Evolutionary conservation across 1,284 basidiomycete species (phyloP).

Genomic region (Pulveroboletus sp.): DNA sequence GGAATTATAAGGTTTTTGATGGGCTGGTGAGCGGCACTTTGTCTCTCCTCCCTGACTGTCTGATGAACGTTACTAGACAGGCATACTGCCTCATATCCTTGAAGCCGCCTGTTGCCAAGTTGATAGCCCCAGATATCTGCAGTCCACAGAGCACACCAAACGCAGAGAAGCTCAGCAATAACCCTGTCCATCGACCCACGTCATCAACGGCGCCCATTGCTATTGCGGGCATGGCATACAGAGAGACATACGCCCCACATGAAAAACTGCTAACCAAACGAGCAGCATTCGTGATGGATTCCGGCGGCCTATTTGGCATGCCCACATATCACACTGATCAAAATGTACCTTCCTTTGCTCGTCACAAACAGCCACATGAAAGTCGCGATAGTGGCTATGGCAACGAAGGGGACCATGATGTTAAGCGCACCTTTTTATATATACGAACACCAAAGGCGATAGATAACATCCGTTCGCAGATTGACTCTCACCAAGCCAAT

Average conservation of each 20-base stretch:
- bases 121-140: slow-evolving; percentile 49
- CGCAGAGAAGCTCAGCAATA: slow-evolving; percentile 50
- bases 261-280: slow-evolving; percentile 47
- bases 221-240: slow-evolving; percentile 53
- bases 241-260: slow-evolving; percentile 54
- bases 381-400: slow-evolving; percentile 38
- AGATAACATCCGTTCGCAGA: background rate
- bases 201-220: slow-evolving; percentile 56
- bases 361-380: slow-evolving; percentile 44
- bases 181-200: slow-evolving; percentile 56
- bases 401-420: slow-evolving; percentile 41
- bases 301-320: slow-evolving; percentile 16
- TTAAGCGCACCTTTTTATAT: slow-evolving; percentile 36
- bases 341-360: slow-evolving; percentile 31
- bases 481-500: slow-evolving; percentile 34
- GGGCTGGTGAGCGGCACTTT: too few relatives aligned
- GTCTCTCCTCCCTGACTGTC: too few relatives aligned
- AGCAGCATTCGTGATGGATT: background rate
- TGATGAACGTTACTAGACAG: too few relatives aligned
- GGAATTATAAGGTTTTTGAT: too few relatives aligned
- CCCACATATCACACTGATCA: slow-evolving; percentile 44
- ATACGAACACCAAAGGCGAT: background rate
- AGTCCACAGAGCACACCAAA: slow-evolving; percentile 45
- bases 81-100: slow-evolving; percentile 44
- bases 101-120: slow-evolving; percentile 33